Base-by-base conservation (phyloP, 495 filamentous ascomycete species). In the Hypomontagnella submonticulosa region DNA sequence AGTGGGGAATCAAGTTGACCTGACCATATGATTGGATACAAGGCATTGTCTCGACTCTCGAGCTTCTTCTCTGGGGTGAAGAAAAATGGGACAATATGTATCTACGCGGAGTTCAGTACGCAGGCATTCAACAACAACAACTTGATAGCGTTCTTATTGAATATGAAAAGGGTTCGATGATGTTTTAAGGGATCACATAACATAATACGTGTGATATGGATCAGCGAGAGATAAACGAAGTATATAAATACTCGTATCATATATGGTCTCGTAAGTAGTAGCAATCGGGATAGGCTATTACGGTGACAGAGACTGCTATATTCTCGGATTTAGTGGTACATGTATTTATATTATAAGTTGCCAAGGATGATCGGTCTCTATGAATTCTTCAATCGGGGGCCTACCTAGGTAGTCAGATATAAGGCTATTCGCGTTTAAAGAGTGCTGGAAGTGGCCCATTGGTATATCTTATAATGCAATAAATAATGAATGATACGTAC, bases 11-110 rank as follows among this genome's bases (percentile, higher is more conserved):
- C 18, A 1, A 30, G 30, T 38, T 13, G 10, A 27, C 34, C 27
- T 34, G 6, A 48, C 15, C 30, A 44, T 38, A 15, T 15, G 27
- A 63, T 68, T 68, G 59, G 65, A 20, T 43, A 38, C 12, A 20
- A 38, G 7, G 13, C 36, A 32, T 61, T 49, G 51, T 27, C 51
- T 61, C 49, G 48, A 65, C 46, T 53, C 33, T 51, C 33, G 32
- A 60, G 49, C 48, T 55, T 42, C 11, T 41, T 48, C 11, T 55
- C 50, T 43, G 48, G 20, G 42, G 23, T 27, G 49, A 41, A 18
- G 47, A 61, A 63, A 63, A 36, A 34, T 41, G 51, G 52, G 23
- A 18, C 15, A 13, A 20, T 46, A 46, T 44, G 32, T 6, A 53
- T 44, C 19, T 37, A 61, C 33, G 36, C 43, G 23, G 23, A 27